Conservation (phyloP, 495 filamentous ascomycete genomes). For the Annulohypoxylon maeteangense region DNA sequence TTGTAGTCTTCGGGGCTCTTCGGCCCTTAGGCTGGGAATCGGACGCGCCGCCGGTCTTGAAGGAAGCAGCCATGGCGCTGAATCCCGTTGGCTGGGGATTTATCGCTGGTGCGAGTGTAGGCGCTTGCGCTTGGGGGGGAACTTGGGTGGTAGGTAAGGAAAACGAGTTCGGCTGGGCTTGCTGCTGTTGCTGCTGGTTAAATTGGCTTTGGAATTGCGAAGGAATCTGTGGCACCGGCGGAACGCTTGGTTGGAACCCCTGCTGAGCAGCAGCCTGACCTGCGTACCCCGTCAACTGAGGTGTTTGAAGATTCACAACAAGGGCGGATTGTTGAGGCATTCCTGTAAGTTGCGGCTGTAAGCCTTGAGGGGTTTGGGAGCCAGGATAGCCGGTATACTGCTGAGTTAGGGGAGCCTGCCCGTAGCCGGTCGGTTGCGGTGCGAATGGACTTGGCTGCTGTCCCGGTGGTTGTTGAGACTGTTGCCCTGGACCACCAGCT, state of each 20-base stretch:
- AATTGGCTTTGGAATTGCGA: slow-evolving; percentile 62
- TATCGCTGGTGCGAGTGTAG: slow-evolving; percentile 56
- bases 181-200: slow-evolving; percentile 58
- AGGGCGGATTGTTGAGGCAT: slow-evolving; percentile 60
- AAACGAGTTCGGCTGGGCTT: slow-evolving; percentile 58
- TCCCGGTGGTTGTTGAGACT: slow-evolving; percentile 68
- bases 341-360: slow-evolving; percentile 59
- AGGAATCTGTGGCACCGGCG: slow-evolving; percentile 67
- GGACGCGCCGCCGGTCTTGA: slow-evolving; percentile 68
- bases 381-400: slow-evolving; percentile 68
- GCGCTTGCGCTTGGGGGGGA: slow-evolving; percentile 48
- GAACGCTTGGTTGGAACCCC: slow-evolving; percentile 58
- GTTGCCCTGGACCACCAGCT: slow-evolving; percentile 63
- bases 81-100: slow-evolving; percentile 81
- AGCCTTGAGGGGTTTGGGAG: slow-evolving; percentile 53
- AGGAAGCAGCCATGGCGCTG: slow-evolving; percentile 85
- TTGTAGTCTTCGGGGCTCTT: slow-evolving; percentile 54
- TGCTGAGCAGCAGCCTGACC: slow-evolving; percentile 59
- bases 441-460: slow-evolving; percentile 70
- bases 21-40: slow-evolving; percentile 63
- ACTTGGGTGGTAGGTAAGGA: slow-evolving; percentile 48
- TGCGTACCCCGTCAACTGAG: slow-evolving; percentile 67
- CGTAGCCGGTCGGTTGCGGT: slow-evolving; percentile 68
- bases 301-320: slow-evolving; percentile 65
- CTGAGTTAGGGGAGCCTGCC: slow-evolving; percentile 69